Evolutionary conservation across 805 yeast species (phyloP).

Genomic region (Starmerella riodocensis): DNA sequence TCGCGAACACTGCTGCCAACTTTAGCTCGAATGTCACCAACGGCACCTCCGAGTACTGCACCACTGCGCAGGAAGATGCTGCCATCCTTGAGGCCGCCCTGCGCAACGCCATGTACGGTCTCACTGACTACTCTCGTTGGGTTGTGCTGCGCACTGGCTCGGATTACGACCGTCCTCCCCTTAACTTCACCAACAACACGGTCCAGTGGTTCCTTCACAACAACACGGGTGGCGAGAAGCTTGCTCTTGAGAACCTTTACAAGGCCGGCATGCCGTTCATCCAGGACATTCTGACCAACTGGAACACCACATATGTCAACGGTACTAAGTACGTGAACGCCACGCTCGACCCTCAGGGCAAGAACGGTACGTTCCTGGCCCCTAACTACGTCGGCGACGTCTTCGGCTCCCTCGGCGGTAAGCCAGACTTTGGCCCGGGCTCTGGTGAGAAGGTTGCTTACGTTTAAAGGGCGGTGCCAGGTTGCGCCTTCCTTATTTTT

Average conservation of each 20-base stretch:
- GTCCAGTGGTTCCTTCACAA: slow-evolving; percentile 39
- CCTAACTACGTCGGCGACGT: slow-evolving; percentile 50
- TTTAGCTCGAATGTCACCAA: slow-evolving; percentile 41
- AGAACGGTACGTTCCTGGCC: slow-evolving; percentile 25
- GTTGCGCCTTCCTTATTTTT: too few species aligned
- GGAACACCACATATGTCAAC: slow-evolving; percentile 19
- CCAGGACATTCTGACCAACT: slow-evolving; percentile 39
- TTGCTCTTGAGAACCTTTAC: slow-evolving; percentile 40
- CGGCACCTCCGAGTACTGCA: slow-evolving; percentile 45
- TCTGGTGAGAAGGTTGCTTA: slow-evolving; percentile 4
- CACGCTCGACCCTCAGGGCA: slow-evolving; percentile 1
- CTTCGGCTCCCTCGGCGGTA: slow-evolving; percentile 40
- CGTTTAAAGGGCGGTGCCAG: too few species aligned
- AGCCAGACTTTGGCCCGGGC: slow-evolving; percentile 28
- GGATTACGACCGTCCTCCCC: slow-evolving; percentile 45
- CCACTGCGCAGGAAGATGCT: slow-evolving; percentile 56
- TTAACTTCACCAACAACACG: slow-evolving; percentile 32
- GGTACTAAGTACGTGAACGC: slow-evolving; percentile 22
- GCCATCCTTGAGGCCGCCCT: slow-evolving; percentile 48
- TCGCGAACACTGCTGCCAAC: slow-evolving; percentile 39
- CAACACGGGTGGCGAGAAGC: slow-evolving; percentile 39
- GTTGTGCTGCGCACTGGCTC: slow-evolving; percentile 50
- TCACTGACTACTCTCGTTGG: slow-evolving; percentile 45
- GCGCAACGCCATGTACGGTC: slow-evolving; percentile 41
- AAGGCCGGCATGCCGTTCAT: slow-evolving; percentile 43